Conservation (phyloP, 345 rosid genomes). For the Litchi chinensis region DNA sequence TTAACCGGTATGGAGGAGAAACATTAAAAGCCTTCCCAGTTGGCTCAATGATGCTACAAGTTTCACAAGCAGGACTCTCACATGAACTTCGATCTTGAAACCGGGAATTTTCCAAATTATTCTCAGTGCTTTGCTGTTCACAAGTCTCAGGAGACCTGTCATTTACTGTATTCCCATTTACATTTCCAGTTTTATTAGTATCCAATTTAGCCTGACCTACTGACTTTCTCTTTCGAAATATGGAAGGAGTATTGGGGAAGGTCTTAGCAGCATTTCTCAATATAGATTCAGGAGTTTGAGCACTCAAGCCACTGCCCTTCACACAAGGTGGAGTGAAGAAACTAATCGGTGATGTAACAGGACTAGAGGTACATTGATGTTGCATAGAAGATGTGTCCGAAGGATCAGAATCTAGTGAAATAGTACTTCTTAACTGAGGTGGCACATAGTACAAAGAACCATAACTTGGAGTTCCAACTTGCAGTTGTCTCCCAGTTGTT, state of each 20-base stretch:
- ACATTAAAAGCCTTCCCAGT: conserved; percentile 61
- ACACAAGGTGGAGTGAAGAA: conserved; percentile 88
- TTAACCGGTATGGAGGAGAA: conserved; percentile 90
- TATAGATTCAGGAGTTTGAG: conserved; percentile 71
- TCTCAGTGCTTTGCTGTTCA: conserved; percentile 36
- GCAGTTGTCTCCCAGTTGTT: conserved; percentile 31
- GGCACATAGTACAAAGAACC: conserved; percentile 63
- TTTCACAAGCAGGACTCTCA: conserved; percentile 42
- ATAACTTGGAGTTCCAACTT: conserved; percentile 43
- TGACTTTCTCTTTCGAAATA: conserved; percentile 71
- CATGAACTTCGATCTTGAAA: conserved; percentile 37
- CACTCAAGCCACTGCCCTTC: conserved; percentile 42
- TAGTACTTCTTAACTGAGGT: conserved; percentile 42
- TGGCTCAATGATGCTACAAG: conserved; percentile 33
- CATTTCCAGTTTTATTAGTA: conserved; percentile 32
- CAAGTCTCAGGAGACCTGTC: conserved; percentile 29
- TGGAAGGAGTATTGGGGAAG: conserved; percentile 90
- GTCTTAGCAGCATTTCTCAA: conserved; percentile 80
- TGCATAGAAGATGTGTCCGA: conserved; percentile 33
- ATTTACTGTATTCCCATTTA: conserved; percentile 31
- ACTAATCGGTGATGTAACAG: conserved; percentile 54
- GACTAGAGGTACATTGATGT: conserved; percentile 48
- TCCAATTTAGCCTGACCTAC: conserved; percentile 31
- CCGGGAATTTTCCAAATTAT: conserved; percentile 31
- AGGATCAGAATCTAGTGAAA: conserved; percentile 41